phyloP scores from a whole-genome alignment of 2,329 filamentous ascomycete genomes.

The Fusarium chuoi region DNA sequence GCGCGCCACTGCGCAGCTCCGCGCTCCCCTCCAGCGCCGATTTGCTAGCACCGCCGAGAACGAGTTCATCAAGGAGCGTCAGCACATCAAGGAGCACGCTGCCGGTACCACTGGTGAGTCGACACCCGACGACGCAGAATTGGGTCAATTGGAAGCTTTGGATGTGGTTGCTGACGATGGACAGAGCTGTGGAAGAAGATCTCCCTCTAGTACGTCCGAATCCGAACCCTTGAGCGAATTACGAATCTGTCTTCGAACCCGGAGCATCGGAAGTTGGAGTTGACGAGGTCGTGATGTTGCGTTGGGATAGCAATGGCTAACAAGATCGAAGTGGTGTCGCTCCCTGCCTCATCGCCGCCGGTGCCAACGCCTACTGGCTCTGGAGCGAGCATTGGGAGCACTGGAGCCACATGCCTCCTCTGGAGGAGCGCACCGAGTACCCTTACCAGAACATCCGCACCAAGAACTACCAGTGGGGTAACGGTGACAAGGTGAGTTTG shows the following conservation, averaged over 20 bases:
- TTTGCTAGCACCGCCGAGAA: slow-evolving; percentile 84
- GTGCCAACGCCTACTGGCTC: slow-evolving; percentile 86
- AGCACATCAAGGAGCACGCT: slow-evolving; percentile 91
- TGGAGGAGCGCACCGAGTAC: slow-evolving; percentile 93
- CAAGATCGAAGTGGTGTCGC: slow-evolving; percentile 71
- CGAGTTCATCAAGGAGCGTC: slow-evolving; percentile 91
- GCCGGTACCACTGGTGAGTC: slow-evolving; percentile 81
- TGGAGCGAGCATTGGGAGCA: slow-evolving; percentile 99
- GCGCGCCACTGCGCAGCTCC: slow-evolving; percentile 70
- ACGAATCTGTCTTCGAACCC: slow-evolving; percentile 23
- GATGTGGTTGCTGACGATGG: slow-evolving; percentile 47
- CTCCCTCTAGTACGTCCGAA: slow-evolving; percentile 84
- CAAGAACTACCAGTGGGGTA: slow-evolving; percentile 95
- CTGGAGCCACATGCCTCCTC: slow-evolving; percentile 83
- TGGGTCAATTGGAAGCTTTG: slow-evolving; percentile 35
- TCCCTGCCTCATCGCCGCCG: slow-evolving; percentile 76
- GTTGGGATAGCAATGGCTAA: slow-evolving; percentile 32
- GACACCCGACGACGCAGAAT: slow-evolving; percentile 37
- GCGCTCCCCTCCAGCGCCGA: slow-evolving; percentile 73
- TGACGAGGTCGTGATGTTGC: slow-evolving; percentile 12
- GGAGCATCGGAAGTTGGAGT: slow-evolving; percentile 28
- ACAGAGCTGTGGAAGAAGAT: slow-evolving; percentile 95
- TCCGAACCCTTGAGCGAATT: slow-evolving; percentile 43
- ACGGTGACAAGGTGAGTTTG: slow-evolving; percentile 86
- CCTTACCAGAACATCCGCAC: slow-evolving; percentile 96